These are phyloP conservation scores for Coelastrella sp. DNA, from an alignment of 139 green algal species.

Conservation along the genomic window DNA sequence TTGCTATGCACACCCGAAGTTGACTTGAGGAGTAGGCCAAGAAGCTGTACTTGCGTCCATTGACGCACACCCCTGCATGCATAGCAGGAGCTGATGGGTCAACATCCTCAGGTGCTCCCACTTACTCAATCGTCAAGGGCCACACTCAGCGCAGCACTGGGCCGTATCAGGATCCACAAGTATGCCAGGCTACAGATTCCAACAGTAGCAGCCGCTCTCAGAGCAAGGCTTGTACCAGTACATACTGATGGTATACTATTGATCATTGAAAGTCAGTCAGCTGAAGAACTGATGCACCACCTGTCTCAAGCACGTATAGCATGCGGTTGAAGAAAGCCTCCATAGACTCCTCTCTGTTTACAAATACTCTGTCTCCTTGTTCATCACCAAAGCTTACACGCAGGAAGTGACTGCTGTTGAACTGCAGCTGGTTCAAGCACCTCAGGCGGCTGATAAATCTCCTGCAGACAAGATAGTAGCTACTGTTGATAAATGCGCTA, in stretches of 20 bases:
- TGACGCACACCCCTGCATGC: conserved; percentile 33
- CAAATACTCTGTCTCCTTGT: conserved; percentile 27
- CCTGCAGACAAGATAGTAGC: not conserved
- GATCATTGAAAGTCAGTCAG: not conserved
- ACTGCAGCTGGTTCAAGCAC: not conserved
- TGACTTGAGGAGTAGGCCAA: conserved; percentile 55
- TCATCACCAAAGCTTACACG: conserved; percentile 50
- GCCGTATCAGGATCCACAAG: not conserved
- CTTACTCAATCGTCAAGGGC: no score
- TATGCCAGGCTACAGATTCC: not conserved
- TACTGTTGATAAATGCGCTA: not conserved
- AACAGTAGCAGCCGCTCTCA: not conserved
- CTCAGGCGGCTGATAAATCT: not conserved
- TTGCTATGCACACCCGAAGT: conserved; percentile 47
- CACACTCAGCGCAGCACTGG: not conserved
- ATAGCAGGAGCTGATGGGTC: no score
- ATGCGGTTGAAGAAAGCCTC: conserved; percentile 28
- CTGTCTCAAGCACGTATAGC: not conserved
- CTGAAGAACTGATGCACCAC: not conserved
- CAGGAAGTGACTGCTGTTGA: conserved; percentile 39
- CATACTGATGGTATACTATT: not conserved
- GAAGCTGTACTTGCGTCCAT: conserved; percentile 43
- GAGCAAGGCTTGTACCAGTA: not conserved
- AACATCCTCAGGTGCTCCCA: no score
- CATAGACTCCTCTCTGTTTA: not conserved